A percentile compares a stretch with the other conserved stretches of the same genome.
phyloP scores from a whole-genome alignment of 2,329 filamentous ascomycete genomes.

The Cytospora piceicola region DNA sequence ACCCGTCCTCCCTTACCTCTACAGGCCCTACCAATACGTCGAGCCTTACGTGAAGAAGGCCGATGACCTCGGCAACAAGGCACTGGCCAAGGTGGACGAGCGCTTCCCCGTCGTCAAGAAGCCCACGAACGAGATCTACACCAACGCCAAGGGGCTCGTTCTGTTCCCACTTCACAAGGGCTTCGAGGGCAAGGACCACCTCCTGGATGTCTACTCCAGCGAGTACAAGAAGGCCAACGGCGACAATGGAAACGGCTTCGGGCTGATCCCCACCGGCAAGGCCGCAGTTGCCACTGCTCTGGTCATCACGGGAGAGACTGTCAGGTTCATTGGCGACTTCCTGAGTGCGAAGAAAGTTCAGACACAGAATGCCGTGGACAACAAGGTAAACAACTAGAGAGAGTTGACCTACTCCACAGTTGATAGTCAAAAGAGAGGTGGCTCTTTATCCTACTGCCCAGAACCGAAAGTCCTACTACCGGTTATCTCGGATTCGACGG shows the following conservation, averaged over 20 bases:
- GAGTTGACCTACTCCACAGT: background rate
- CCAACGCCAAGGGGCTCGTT: conserved; percentile 64
- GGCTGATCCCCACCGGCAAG: conserved; percentile 71
- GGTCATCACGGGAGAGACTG: conserved; percentile 28
- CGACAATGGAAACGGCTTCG: conserved; percentile 52
- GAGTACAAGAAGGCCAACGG: conserved; percentile 68
- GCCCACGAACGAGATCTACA: conserved; percentile 71
- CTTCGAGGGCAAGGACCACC: conserved; percentile 64
- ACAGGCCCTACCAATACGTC: conserved; percentile 79
- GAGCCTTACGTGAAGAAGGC: conserved; percentile 83
- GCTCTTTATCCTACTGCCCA: background rate
- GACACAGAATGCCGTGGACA: conserved; percentile 27
- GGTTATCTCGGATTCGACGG: background rate
- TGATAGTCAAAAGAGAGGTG: background rate
- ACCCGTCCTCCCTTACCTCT: conserved; percentile 77
- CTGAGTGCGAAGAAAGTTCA: conserved; percentile 26
- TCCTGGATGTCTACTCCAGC: conserved; percentile 58
- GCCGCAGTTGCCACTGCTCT: conserved; percentile 45
- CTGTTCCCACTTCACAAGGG: conserved; percentile 67
- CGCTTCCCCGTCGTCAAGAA: conserved; percentile 76
- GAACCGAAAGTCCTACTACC: background rate
- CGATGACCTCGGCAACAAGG: conserved; percentile 74
- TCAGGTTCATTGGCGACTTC: conserved; percentile 28
- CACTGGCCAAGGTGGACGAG: conserved; percentile 70
- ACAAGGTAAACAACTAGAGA: conserved; percentile 30